Evolutionary conservation across 2,329 filamentous ascomycete genomes (phyloP).

Genomic region (Penicillium sp.): DNA sequence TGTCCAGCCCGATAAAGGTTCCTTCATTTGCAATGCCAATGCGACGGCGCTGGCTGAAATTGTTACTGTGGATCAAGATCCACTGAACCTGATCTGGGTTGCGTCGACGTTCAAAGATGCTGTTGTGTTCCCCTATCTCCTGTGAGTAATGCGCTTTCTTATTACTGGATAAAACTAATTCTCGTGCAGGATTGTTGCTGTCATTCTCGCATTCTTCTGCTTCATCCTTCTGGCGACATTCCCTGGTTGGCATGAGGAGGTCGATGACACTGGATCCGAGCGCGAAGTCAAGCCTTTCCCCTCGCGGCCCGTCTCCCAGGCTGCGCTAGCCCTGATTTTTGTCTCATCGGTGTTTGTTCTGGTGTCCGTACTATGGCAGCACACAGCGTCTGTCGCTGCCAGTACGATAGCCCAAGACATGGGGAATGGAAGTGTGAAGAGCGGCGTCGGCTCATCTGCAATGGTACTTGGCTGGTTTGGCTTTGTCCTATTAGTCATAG

Average conservation of each 20-base stretch:
- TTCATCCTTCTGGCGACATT: constrained; percentile 94
- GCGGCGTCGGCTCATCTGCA: constrained; percentile 86
- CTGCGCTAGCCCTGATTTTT: constrained; percentile 89
- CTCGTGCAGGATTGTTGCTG: constrained; percentile 77
- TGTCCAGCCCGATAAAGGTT: constrained; percentile 84
- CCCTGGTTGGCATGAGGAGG: constrained; percentile 94
- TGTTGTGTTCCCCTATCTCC: constrained; percentile 95
- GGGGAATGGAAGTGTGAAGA: constrained; percentile 82
- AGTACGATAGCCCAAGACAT: constrained; percentile 91
- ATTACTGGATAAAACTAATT: constrained; percentile 1
- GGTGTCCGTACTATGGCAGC: constrained; percentile 62
- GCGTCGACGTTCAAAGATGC: constrained; percentile 97
- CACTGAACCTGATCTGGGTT: constrained; percentile 95
- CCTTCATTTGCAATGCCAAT: constrained; percentile 96
- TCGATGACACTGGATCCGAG: constrained; percentile 75
- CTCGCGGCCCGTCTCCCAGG: constrained; percentile 85
- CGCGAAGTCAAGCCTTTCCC: constrained; percentile 93
- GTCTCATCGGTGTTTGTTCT: constrained; percentile 65
- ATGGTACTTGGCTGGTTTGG: constrained; percentile 99
- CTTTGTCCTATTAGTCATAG: constrained; percentile 87
- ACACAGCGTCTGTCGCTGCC: constrained; percentile 93
- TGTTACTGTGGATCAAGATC: constrained; percentile 87
- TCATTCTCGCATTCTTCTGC: constrained; percentile 95
- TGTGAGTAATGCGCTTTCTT: constrained; percentile 60
- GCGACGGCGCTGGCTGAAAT: constrained; percentile 89